phyloP scores from a whole-genome alignment of 1,139 yeast genomes.

The Kodamaea plutei region DNA sequence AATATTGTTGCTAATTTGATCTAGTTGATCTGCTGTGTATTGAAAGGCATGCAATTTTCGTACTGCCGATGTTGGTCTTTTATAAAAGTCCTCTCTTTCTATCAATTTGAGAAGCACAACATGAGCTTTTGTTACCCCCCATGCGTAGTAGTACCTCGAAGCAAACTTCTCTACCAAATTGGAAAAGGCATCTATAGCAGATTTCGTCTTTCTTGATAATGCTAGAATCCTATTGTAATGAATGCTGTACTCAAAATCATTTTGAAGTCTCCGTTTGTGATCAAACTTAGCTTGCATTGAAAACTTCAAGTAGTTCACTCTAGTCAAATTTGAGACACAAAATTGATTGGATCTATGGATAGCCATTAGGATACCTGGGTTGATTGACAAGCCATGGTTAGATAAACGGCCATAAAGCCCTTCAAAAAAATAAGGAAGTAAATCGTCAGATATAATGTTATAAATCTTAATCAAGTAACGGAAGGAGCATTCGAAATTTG shows the following conservation, averaged over 20 bases:
- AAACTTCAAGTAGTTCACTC: constrained; percentile 18
- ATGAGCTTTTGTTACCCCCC: constrained; percentile 47
- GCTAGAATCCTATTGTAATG: constrained; percentile 10
- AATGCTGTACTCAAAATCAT: constrained; percentile 12
- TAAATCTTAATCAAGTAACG: constrained; percentile 26
- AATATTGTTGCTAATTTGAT: constrained; percentile 10
- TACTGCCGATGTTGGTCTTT: constrained; percentile 9
- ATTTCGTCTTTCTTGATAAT: constrained; percentile 6
- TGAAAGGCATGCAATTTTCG: constrained; percentile 13
- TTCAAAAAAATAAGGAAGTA: constrained; percentile 20
- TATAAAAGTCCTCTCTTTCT: constrained; percentile 10
- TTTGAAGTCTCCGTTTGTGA: constrained; percentile 11
- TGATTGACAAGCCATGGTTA: constrained; percentile 22
- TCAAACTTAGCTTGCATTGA: constrained; percentile 14
- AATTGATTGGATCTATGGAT: constrained; percentile 25
- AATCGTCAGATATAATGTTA: constrained; percentile 15
- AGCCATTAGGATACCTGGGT: constrained; percentile 22
- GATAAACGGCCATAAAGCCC: constrained; percentile 23
- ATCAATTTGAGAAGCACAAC: constrained; percentile 11
- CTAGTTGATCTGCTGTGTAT: constrained; percentile 13
- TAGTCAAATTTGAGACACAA: constrained; percentile 20
- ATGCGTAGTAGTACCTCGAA: constrained; percentile 50
- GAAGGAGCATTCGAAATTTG: constrained; percentile 20
- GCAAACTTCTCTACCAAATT: constrained; percentile 17
- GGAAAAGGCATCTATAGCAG: constrained; percentile 8